Percentiles rank a stretch among this genome's conserved stretches.
These are phyloP conservation scores for Puya raimondii DNA, from an alignment of 176 grass and related monocot species.

Conservation along the genomic window DNA sequence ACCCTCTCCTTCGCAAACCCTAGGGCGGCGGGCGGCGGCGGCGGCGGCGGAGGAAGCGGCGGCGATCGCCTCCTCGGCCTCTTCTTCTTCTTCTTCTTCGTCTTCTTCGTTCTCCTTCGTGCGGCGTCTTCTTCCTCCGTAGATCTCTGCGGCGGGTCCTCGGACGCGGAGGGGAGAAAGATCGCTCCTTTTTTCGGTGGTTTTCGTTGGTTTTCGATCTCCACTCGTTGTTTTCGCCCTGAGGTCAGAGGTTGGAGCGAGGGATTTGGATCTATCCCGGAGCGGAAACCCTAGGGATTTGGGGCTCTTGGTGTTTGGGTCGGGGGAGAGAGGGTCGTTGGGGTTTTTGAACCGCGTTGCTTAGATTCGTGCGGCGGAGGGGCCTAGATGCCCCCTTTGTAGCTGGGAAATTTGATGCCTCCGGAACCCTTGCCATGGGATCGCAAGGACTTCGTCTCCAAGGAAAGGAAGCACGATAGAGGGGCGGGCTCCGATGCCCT, in stretches of 20 bases:
- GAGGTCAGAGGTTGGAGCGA: not conserved
- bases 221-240: not conserved
- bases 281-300: not conserved
- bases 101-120: not conserved
- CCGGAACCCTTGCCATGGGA: slow-evolving; percentile 26
- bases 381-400: slow-evolving; percentile 23
- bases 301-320: not conserved
- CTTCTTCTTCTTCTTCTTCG: not conserved
- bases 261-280: not conserved
- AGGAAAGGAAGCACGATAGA: slow-evolving; percentile 19
- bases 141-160: not conserved
- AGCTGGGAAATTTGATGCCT: slow-evolving; percentile 23
- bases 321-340: not conserved
- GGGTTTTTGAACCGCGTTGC: not conserved
- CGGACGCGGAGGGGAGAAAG: not conserved
- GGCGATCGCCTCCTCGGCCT: not conserved
- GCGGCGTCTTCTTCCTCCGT: not conserved
- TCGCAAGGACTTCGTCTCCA: slow-evolving; percentile 21
- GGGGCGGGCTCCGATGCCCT: not conserved
- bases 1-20: too few relatives aligned
- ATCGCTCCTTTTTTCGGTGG: not conserved
- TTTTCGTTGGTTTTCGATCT: not conserved
- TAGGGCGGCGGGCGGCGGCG: not conserved
- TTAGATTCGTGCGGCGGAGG: not conserved
- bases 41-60: not conserved